Evolutionary conservation across 2,329 filamentous ascomycete species (phyloP).

Genomic region (Neophaeococcomyces aloes): DNA sequence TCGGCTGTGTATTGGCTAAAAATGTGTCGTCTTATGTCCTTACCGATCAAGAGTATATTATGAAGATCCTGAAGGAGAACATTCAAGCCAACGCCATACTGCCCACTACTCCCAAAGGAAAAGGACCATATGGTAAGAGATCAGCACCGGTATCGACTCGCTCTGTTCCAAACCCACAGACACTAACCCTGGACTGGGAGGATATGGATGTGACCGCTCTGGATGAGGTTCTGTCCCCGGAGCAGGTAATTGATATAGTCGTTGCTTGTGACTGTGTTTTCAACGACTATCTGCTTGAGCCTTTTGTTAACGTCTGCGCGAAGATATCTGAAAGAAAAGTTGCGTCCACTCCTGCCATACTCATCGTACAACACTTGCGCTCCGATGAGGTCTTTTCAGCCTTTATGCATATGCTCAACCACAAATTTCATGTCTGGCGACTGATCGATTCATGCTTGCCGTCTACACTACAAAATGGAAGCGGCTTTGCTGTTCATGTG

Average conservation of each 20-base stretch:
- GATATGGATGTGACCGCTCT: conserved; percentile 32
- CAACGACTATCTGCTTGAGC: conserved; percentile 74
- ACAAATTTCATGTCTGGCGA: conserved; percentile 63
- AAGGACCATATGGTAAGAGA: neutral
- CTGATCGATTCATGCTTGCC: conserved; percentile 55
- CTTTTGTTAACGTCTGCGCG: conserved; percentile 70
- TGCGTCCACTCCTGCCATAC: conserved; percentile 52
- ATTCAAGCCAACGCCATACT: conserved; percentile 39
- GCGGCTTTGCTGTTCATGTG: conserved; percentile 75
- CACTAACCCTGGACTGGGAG: conserved; percentile 71
- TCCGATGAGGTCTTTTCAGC: conserved; percentile 73
- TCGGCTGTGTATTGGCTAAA: conserved; percentile 58
- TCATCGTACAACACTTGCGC: conserved; percentile 82
- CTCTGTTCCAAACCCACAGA: conserved; percentile 13
- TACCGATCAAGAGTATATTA: conserved; percentile 81
- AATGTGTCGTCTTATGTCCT: conserved; percentile 56
- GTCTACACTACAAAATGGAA: conserved; percentile 48
- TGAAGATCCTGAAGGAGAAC: conserved; percentile 66
- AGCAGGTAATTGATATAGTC: conserved; percentile 51
- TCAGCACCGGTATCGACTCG: neutral
- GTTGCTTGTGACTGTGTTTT: conserved; percentile 91
- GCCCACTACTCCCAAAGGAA: neutral
- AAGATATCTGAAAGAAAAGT: conserved; percentile 58
- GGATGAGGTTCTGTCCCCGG: conserved; percentile 28
- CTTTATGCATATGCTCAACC: conserved; percentile 62